These are phyloP conservation scores for Lipomyces orientalis DNA, from an alignment of 805 yeast species.

Conservation along the genomic window DNA sequence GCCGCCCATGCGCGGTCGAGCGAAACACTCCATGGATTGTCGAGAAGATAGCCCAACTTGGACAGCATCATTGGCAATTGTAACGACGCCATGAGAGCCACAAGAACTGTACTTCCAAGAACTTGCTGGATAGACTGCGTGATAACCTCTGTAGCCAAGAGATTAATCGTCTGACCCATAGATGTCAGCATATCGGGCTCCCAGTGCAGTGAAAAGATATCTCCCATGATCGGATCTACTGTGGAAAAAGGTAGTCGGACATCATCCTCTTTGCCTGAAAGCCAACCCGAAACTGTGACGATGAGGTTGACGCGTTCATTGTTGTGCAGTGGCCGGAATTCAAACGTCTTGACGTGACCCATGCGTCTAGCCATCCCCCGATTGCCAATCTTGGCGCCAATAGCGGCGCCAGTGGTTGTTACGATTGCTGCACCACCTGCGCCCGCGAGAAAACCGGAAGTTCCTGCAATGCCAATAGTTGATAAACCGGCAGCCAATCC, in stretches of 20 bases:
- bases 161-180: constrained; percentile 94
- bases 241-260: constrained; percentile 95
- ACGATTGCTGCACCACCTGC: constrained; percentile 96
- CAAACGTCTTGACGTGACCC: constrained; percentile 93
- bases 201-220: constrained; percentile 88
- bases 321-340: constrained; percentile 89
- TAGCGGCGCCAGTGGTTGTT: constrained; percentile 86
- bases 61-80: constrained; percentile 92
- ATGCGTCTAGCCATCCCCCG: constrained; percentile 83
- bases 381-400: constrained; percentile 89
- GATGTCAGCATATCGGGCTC: constrained; percentile 97
- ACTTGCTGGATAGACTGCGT: constrained; percentile 94
- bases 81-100: constrained; percentile 89
- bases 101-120: constrained; percentile 85
- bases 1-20: constrained; percentile 97
- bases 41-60: constrained; percentile 84
- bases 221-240: constrained; percentile 98
- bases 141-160: constrained; percentile 90
- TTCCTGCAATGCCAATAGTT: constrained; percentile 93
- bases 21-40: constrained; percentile 98
- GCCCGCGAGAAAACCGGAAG: constrained; percentile 90
- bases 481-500: constrained; percentile 97
- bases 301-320: constrained; percentile 86
- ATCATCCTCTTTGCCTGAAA: constrained; percentile 94
- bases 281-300: constrained; percentile 95